Evolutionary conservation across 78 protist genomes (phyloP).

Genomic region (Anaeramoeba flamelloides): DNA sequence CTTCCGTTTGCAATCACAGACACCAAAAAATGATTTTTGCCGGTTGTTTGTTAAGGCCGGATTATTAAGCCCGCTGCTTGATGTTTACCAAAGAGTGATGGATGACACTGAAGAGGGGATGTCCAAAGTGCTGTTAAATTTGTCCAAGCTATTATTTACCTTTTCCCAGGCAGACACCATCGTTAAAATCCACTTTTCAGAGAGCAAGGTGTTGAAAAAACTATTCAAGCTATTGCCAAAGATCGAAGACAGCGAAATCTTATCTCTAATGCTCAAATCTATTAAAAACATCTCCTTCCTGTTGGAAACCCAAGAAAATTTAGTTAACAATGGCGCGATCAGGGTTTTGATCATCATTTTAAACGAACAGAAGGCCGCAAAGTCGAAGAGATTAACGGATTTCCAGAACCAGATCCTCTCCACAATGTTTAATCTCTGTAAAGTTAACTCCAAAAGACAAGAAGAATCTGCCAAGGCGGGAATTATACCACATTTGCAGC

Average conservation of each 20-base stretch:
- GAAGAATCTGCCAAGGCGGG: slow-evolving; percentile 62
- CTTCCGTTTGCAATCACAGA: slow-evolving; percentile 45
- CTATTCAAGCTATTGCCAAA: slow-evolving; percentile 17
- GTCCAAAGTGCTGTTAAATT: neutral
- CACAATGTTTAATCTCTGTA: slow-evolving; percentile 61
- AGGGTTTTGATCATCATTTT: too few species aligned
- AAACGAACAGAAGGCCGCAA: too few species aligned
- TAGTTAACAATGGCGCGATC: slow-evolving; percentile 45
- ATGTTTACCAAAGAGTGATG: slow-evolving; percentile 10
- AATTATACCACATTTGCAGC: slow-evolving; percentile 41
- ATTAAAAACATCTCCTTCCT: slow-evolving; percentile 51
- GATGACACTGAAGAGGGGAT: too few species aligned
- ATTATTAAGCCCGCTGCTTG: slow-evolving; percentile 23
- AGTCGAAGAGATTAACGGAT: too few species aligned
- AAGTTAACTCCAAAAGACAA: slow-evolving; percentile 53
- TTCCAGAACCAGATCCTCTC: too few species aligned
- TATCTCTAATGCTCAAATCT: neutral
- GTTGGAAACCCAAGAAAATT: slow-evolving; percentile 22
- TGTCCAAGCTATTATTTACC: slow-evolving; percentile 34
- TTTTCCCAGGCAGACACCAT: slow-evolving; percentile 50
- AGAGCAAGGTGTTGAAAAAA: slow-evolving; percentile 19
- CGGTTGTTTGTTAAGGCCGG: slow-evolving; percentile 41
- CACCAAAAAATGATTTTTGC: slow-evolving; percentile 68
- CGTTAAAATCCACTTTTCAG: slow-evolving; percentile 43
- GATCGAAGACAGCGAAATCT: too few species aligned